Base-by-base conservation (phyloP, 2,329 filamentous ascomycete genomes). In the Trichoderma arundinaceum region DNA sequence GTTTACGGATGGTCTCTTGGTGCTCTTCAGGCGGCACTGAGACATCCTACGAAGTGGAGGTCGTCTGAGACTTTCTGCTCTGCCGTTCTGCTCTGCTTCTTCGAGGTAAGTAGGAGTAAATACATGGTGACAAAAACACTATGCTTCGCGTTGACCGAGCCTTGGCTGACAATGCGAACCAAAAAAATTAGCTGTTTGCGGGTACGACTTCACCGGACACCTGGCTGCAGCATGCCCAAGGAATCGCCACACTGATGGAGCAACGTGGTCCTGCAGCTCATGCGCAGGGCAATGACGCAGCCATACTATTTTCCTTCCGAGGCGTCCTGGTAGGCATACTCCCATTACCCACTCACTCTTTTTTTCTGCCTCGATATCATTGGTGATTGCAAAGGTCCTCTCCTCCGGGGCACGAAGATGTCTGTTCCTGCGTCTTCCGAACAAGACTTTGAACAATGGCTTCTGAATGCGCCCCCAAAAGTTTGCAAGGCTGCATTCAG, bases 31-130 rank as follows among this genome's bases (percentile, higher is more conserved):
- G 64, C 60, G 22, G 74, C 77, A 7, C 69, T 81, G 49, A 71
- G 74, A 62, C 79, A 81, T 67, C 72, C 75, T 1, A 68, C 68
- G 15, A 75, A 77, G 66, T 81, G 79, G 79, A 76, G 72, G 66
- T 71, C 76, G 13, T 72, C 77, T 1, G 79, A 80, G 70, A 81
- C 79, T n/a, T 69, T 80, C 32, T 80, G 77, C 60, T 71, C 81
- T 2, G 74, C 77, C 51, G 79, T 80, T 69, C 68, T 81, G 44
- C 69, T 80, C 46, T 78, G 78, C 61, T 70, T 78, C 15, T 80
- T 75, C 39, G 79, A 80, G 75, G 77, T 79, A 71, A 54, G 46
- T 13, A 12, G 1, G 28, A 7, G 17, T 2, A 5, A 35, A 15
- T 41, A 35, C 7, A 12, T 12, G 15, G 32, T 17, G 19, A 51